Percentiles rank a stretch among this genome's conserved stretches.
Evolutionary conservation across 2,329 filamentous ascomycete species (phyloP).

Genomic region (Coleophoma cylindrospora): DNA sequence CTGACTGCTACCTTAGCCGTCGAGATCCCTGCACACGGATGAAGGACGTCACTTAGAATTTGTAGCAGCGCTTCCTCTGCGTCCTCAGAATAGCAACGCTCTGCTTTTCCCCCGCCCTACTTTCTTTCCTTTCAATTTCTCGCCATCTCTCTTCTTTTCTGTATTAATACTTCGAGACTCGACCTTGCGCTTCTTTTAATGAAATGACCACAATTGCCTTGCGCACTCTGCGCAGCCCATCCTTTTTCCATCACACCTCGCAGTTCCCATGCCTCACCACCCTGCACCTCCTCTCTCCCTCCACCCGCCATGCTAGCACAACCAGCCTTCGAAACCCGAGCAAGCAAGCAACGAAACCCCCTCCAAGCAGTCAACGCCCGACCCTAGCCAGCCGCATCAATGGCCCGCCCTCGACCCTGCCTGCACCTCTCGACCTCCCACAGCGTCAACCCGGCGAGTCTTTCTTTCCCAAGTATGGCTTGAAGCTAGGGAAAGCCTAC

Average conservation of each 20-base stretch:
- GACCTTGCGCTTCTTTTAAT: not conserved
- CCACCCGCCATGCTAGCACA: constrained; percentile 32
- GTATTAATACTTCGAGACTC: not conserved
- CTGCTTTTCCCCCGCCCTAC: not conserved
- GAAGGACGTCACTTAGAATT: too few relatives aligned
- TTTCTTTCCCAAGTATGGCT: constrained; percentile 27
- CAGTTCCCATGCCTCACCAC: constrained; percentile 3
- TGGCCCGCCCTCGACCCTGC: constrained; percentile 67
- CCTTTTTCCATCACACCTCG: constrained; percentile 7
- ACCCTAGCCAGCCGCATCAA: constrained; percentile 44
- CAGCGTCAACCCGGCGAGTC: constrained; percentile 39
- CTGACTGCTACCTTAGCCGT: too few relatives aligned
- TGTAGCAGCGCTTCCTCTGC: too few relatives aligned
- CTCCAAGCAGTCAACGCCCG: not conserved
- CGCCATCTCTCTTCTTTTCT: not conserved
- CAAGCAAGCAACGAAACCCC: constrained; percentile 12
- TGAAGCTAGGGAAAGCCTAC: constrained; percentile 63
- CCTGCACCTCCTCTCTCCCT: constrained; percentile 32
- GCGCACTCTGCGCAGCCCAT: constrained; percentile 19
- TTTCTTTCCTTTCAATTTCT: not conserved
- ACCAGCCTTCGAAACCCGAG: constrained; percentile 20
- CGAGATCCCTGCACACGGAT: too few relatives aligned
- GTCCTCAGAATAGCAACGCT: too few relatives aligned
- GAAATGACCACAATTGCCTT: constrained; percentile 9
- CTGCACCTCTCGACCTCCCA: constrained; percentile 64